A percentile compares a stretch with the other conserved stretches of the same genome.
phyloP scores from a whole-genome alignment of 176 grass and related monocot species.

The Pharus latifolius region DNA sequence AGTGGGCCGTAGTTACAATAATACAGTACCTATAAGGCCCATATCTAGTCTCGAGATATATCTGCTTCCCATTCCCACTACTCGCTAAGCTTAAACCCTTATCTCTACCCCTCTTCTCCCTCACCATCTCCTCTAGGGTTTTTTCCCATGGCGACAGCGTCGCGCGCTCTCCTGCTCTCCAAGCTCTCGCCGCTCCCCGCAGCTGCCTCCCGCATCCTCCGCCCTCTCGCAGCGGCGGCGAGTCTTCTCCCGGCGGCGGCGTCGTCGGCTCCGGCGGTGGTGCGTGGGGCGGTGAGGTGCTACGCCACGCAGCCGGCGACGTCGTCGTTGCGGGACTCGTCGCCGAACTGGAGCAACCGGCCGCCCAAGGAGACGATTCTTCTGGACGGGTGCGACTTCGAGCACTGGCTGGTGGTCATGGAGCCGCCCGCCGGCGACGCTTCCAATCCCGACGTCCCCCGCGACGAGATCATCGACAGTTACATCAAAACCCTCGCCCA shows the following conservation, averaged over 20 bases:
- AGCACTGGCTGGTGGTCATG: conserved; percentile 72
- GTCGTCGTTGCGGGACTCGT: conserved; percentile 57
- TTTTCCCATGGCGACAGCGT: conserved; percentile 2
- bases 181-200: not conserved
- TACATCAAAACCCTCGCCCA: conserved; percentile 65
- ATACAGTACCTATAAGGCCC: not conserved
- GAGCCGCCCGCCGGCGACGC: conserved; percentile 41
- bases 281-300: conserved; percentile 2
- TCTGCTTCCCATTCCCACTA: not conserved
- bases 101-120: not conserved
- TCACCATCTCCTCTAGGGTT: not conserved
- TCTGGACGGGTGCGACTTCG: conserved; percentile 62
- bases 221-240: not conserved
- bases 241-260: not conserved
- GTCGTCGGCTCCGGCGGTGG: not conserved
- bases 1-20: no score
- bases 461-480: conserved; percentile 53
- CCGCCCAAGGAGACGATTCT: conserved; percentile 59
- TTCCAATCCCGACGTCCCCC: conserved; percentile 22
- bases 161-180: not conserved
- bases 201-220: conserved; percentile 3
- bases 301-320: conserved; percentile 45
- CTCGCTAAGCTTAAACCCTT: conserved; percentile 21
- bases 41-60: not conserved
- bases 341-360: conserved; percentile 48